A percentile compares a stretch with the other conserved stretches of the same genome.
Conservation (phyloP, 2,329 filamentous ascomycete genomes). For the Aschersonia sp. region DNA sequence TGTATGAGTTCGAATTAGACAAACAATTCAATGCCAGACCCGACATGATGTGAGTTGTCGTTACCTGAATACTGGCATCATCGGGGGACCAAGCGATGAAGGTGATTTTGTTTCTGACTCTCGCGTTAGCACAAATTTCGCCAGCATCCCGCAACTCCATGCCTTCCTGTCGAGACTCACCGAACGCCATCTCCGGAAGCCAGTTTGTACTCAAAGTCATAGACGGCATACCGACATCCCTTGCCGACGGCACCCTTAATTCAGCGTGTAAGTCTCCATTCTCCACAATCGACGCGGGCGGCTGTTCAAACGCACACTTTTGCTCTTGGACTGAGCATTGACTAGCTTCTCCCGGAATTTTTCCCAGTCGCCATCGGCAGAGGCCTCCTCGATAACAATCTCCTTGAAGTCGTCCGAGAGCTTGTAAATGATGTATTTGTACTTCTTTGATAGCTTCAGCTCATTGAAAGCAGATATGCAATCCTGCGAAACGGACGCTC, state of each 20-base stretch:
- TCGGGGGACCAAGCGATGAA: constrained; percentile 73
- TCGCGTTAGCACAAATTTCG: constrained; percentile 8
- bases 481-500: constrained; percentile 58
- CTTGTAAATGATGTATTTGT: constrained; percentile 83
- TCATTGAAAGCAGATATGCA: constrained; percentile 65
- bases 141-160: not conserved
- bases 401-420: constrained; percentile 70
- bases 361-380: constrained; percentile 52
- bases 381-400: constrained; percentile 67
- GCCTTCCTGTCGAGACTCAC: constrained; percentile 21
- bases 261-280: not conserved
- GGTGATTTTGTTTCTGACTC: constrained; percentile 56
- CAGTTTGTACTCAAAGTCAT: constrained; percentile 69
- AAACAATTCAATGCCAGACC: not conserved
- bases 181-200: constrained; percentile 58
- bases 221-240: constrained; percentile 72
- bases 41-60: constrained; percentile 12
- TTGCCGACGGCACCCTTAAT: constrained; percentile 41
- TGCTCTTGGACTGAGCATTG: constrained; percentile 58
- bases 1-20: constrained; percentile 16
- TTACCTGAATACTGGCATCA: constrained; percentile 64
- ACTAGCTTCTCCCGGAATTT: constrained; percentile 64
- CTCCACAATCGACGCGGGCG: not conserved
- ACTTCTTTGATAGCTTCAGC: constrained; percentile 67
- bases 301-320: constrained; percentile 33